phyloP scores from a whole-genome alignment of 2,329 filamentous ascomycete genomes.

The Pseudocercospora fijiensis region DNA sequence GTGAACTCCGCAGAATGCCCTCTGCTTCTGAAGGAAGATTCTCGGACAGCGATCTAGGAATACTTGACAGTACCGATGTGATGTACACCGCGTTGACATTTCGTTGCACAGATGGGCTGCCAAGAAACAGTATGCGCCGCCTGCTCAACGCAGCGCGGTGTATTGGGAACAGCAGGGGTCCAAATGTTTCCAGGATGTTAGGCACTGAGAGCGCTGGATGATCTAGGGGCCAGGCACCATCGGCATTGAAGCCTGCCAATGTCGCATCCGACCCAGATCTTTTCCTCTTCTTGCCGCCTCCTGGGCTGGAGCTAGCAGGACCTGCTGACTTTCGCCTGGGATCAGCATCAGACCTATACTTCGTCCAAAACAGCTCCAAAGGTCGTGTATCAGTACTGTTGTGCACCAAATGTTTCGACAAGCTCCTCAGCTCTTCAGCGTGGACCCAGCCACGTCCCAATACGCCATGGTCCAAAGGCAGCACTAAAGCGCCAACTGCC shows the following conservation, averaged over 20 bases:
- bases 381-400: slow-evolving; percentile 62
- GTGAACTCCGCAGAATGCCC: slow-evolving; percentile 64
- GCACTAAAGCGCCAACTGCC: slow-evolving; percentile 87
- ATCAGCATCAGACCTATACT: slow-evolving; percentile 49
- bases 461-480: slow-evolving; percentile 82
- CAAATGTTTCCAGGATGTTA: slow-evolving; percentile 76
- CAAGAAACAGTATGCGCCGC: slow-evolving; percentile 83
- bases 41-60: slow-evolving; percentile 71
- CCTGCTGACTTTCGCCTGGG: neutral
- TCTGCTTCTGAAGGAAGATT: slow-evolving; percentile 57
- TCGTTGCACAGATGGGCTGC: slow-evolving; percentile 78
- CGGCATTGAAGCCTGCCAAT: slow-evolving; percentile 62
- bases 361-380: slow-evolving; percentile 79
- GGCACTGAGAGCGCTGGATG: slow-evolving; percentile 86
- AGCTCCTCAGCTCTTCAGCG: slow-evolving; percentile 69
- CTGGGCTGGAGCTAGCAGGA: neutral
- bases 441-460: slow-evolving; percentile 88
- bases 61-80: slow-evolving; percentile 86
- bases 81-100: slow-evolving; percentile 89
- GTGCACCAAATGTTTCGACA: slow-evolving; percentile 67
- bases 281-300: slow-evolving; percentile 23
- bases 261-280: slow-evolving; percentile 37
- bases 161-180: slow-evolving; percentile 87
- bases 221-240: slow-evolving; percentile 60
- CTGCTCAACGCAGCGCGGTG: slow-evolving; percentile 82